Conservation (phyloP, 164 flowering plant genomes). For the Stephania yunnanensis region DNA sequence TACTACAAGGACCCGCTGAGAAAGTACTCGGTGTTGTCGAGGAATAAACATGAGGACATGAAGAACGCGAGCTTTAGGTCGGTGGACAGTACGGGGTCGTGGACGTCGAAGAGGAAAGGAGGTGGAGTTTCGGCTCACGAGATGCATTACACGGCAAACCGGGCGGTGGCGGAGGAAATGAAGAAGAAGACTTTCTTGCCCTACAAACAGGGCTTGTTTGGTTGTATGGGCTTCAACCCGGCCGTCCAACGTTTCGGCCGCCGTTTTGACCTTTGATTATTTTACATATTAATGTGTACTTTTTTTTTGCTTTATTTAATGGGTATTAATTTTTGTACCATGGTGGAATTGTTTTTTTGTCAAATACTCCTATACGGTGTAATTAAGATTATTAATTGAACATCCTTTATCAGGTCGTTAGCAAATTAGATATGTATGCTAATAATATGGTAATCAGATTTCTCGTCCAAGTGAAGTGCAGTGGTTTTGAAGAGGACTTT, state of each 20-base stretch:
- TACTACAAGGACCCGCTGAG: constrained; percentile 48
- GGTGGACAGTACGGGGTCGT: constrained; percentile 22
- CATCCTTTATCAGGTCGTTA: too few species aligned
- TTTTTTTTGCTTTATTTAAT: too few species aligned
- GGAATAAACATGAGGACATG: constrained; percentile 29
- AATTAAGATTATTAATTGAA: too few species aligned
- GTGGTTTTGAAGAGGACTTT: too few species aligned
- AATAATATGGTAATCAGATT: too few species aligned
- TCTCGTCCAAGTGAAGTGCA: too few species aligned
- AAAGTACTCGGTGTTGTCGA: constrained; percentile 40
- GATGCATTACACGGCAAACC: constrained; percentile 64
- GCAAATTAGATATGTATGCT: too few species aligned
- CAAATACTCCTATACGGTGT: too few species aligned
- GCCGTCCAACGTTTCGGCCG: constrained; percentile 39
- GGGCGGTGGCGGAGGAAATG: constrained; percentile 65
- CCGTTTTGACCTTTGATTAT: constrained; percentile 27
- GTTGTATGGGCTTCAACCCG: constrained; percentile 50
- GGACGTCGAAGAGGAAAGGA: constrained; percentile 31
- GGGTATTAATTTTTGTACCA: too few species aligned
- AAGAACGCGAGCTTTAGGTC: constrained; percentile 47
- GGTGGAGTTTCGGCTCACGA: constrained; percentile 63
- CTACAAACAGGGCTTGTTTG: constrained; percentile 70
- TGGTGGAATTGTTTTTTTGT: too few species aligned
- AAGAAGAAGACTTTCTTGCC: constrained; percentile 81
- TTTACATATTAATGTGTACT: too few species aligned